These are phyloP conservation scores for Candida dendrica DNA, from an alignment of 805 yeast species.

Conservation along the genomic window DNA sequence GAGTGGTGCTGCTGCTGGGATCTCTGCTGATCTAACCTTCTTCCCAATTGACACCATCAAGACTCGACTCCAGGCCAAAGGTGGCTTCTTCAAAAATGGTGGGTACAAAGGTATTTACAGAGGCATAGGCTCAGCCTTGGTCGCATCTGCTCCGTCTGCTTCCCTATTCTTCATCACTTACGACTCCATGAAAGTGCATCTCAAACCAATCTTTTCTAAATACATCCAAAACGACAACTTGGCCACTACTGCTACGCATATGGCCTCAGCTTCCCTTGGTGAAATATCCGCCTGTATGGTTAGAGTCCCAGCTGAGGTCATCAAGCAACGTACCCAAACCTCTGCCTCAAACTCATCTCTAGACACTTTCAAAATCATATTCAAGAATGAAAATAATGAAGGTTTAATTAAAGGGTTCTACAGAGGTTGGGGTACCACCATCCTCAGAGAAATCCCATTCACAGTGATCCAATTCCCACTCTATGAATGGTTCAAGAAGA, in stretches of 20 bases:
- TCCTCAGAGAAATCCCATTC: constrained; percentile 93
- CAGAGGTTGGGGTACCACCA: constrained; percentile 90
- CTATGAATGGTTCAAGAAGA: constrained; percentile 72
- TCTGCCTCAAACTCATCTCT: constrained; percentile 46
- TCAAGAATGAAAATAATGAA: constrained; percentile 65
- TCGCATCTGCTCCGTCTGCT: constrained; percentile 91
- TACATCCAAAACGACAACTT: constrained; percentile 18
- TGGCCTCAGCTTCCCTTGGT: constrained; percentile 84
- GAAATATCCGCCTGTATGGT: constrained; percentile 91
- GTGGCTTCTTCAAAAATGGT: constrained; percentile 89
- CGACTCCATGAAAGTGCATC: constrained; percentile 56
- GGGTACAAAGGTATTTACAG: constrained; percentile 88
- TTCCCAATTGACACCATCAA: constrained; percentile 95
- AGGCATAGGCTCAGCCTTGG: constrained; percentile 89
- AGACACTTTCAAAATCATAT: constrained; percentile 56
- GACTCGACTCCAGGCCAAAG: constrained; percentile 90
- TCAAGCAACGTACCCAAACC: constrained; percentile 92
- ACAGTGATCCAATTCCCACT: constrained; percentile 93
- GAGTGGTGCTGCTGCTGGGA: constrained; percentile 96
- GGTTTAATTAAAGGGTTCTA: constrained; percentile 75
- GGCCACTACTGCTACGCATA: constrained; percentile 51
- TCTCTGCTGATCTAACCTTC: constrained; percentile 87
- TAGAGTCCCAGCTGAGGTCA: constrained; percentile 94
- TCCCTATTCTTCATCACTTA: constrained; percentile 76
- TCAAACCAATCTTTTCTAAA: constrained; percentile 30